Base-by-base conservation (phyloP, 2,329 filamentous ascomycete genomes). In the Pyrenophora graminea region DNA sequence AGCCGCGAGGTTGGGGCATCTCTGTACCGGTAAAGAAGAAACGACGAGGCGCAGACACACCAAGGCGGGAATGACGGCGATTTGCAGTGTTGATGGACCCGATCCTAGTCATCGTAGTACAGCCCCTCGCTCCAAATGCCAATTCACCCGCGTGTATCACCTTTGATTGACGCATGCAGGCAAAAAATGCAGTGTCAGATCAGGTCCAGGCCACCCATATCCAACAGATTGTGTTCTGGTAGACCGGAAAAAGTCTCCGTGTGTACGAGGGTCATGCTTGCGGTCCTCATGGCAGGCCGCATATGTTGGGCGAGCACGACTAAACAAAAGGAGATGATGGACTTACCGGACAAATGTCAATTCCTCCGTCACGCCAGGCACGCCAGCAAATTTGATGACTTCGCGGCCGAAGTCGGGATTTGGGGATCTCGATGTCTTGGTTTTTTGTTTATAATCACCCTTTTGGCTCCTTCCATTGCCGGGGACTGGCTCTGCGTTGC, bases 401-500 rank as follows among this genome's bases (percentile, higher is more conserved):
- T 80, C 76, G 34, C 73, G 62, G 21, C 62, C 66, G 54, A 79
- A 80, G 56, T 80, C 76, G 7, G 78, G 77, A 54, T 77, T 69
- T 3, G 71, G 67, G 15, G 70, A 70, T 39, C 68, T 76, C 10
- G 75, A 71, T 36, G 75, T 80, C 46, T 72, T 74, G 33, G 76
- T 79, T 52, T 72, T 75, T 49, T 70, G 72, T 56, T 80, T 80
- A 59, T 67, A 75, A 43, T 78, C 80, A 41, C 77, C 77, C 53
- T 82, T 80, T 59, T 84, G 83, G 50, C 79, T 76, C 56, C 79
- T 77, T 5, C 78, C 76, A 18, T 77, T 76, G 39, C 79, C 80
- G 31, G 70, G 74, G 15, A 78, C 67, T 5, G 67, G 66, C 40
- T 73, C 73, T 2, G 72, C 69, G 7, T 72, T 70, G 4, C 74